Conservation (phyloP, 2,329 filamentous ascomycete species). For the Microdochium trichocladiopsis region DNA sequence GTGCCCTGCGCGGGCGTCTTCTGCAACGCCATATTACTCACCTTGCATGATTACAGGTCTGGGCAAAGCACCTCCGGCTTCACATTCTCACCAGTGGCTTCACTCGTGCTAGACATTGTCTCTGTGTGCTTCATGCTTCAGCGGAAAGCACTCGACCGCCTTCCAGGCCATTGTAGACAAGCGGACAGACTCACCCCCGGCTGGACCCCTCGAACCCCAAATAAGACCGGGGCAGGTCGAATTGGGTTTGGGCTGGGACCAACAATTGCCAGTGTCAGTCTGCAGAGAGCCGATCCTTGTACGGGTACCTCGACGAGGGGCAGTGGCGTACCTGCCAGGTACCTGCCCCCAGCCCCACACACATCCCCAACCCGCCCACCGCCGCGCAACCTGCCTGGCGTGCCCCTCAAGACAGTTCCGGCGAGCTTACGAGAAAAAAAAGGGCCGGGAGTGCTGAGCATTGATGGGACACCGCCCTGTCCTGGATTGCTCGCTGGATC, state of each 20-base stretch:
- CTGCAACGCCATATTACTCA: no score
- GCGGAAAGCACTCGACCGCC: no score
- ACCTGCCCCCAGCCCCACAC: background rate
- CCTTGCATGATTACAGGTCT: no score
- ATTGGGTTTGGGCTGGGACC: background rate
- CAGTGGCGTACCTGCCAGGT: background rate
- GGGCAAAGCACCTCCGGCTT: no score
- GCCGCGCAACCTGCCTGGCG: background rate
- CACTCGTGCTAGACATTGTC: no score
- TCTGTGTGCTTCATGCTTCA: no score
- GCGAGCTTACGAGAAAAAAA: background rate
- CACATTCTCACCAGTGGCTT: no score
- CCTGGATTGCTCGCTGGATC: background rate
- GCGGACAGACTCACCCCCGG: no score
- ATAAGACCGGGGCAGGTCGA: background rate
- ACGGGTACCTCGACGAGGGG: background rate
- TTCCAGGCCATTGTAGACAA: no score
- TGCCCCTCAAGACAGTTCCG: background rate
- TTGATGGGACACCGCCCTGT: background rate
- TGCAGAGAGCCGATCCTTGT: background rate
- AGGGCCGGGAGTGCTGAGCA: background rate
- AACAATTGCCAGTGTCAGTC: background rate
- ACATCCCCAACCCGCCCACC: background rate
- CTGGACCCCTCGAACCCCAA: background rate
- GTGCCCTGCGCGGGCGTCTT: no score